Evolutionary conservation across 371 early-diverging fungal species (phyloP).

Genomic region (Lichtheimia corymbifera): DNA sequence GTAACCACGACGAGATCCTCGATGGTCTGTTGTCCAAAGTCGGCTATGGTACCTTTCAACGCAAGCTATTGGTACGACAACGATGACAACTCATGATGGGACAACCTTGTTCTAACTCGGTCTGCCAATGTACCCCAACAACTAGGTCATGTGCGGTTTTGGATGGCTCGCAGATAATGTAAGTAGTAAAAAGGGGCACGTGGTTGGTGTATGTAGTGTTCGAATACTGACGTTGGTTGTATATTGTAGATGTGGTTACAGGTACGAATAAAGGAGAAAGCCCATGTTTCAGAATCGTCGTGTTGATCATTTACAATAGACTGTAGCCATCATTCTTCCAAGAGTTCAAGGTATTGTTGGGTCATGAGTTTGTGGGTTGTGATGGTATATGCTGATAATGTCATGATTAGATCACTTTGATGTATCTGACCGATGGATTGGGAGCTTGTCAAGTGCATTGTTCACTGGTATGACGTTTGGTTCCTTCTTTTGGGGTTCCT

Average conservation of each 20-base stretch:
- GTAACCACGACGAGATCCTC: slow-evolving; percentile 39
- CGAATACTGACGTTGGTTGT: not conserved
- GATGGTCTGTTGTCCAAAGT: slow-evolving; percentile 68
- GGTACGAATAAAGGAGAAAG: slow-evolving; percentile 32
- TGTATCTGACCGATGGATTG: slow-evolving; percentile 60
- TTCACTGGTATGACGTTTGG: slow-evolving; percentile 86
- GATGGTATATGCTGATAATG: too few relatives aligned
- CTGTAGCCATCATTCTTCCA: slow-evolving; percentile 66
- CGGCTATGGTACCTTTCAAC: slow-evolving; percentile 80
- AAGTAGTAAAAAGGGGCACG: slow-evolving; percentile 23
- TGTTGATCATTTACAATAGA: slow-evolving; percentile 30
- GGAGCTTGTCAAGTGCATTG: slow-evolving; percentile 65
- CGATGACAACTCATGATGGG: not conserved
- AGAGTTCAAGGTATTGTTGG: slow-evolving; percentile 45
- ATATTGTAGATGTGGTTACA: slow-evolving; percentile 67
- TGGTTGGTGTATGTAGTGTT: slow-evolving; percentile 5
- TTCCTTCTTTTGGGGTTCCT: slow-evolving; percentile 80
- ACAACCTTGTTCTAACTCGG: not conserved
- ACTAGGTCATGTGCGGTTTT: slow-evolving; percentile 71
- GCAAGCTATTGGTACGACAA: slow-evolving; percentile 64
- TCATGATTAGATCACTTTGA: slow-evolving; percentile 53
- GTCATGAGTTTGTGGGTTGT: not conserved
- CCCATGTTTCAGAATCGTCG: not conserved
- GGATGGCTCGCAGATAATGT: slow-evolving; percentile 91
- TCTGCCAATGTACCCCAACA: not conserved